phyloP scores from a whole-genome alignment of 108 stramenopile species.

The Pseudonitzschia multiseries region DNA sequence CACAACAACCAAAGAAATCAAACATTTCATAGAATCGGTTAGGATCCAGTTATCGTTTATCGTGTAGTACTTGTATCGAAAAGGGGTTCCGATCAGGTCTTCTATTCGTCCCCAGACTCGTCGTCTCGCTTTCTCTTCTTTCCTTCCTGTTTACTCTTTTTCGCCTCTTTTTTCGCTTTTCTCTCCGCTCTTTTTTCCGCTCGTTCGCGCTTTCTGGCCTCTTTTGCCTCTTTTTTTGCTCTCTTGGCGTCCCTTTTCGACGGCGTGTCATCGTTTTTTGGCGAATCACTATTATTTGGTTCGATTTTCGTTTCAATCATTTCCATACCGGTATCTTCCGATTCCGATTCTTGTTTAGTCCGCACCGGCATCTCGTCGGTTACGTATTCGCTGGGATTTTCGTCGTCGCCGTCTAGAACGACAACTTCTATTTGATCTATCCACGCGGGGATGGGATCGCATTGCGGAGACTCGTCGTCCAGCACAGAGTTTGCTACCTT shows the following conservation, averaged over 20 bases:
- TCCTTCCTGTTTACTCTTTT: not conserved
- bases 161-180: constrained; percentile 3
- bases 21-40: not conserved
- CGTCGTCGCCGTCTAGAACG: not conserved
- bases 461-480: not conserved
- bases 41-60: not conserved
- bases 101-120: not conserved
- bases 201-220: not conserved
- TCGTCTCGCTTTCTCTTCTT: not conserved
- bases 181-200: not conserved
- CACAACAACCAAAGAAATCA: not conserved
- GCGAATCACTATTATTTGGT: not conserved
- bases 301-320: not conserved
- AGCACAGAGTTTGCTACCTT: constrained; percentile 7
- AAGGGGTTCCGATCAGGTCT: not conserved
- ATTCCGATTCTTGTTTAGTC: not conserved
- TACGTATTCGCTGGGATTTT: not conserved
- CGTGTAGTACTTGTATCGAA: not conserved
- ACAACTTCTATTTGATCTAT: constrained; percentile 8
- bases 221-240: constrained; percentile 5
- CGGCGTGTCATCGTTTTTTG: not conserved
- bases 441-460: constrained; percentile 14
- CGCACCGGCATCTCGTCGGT: not conserved
- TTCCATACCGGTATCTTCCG: not conserved
- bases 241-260: not conserved